Base-by-base conservation (phyloP, 1,284 basidiomycete genomes). In the Boletus semigastroideus region DNA sequence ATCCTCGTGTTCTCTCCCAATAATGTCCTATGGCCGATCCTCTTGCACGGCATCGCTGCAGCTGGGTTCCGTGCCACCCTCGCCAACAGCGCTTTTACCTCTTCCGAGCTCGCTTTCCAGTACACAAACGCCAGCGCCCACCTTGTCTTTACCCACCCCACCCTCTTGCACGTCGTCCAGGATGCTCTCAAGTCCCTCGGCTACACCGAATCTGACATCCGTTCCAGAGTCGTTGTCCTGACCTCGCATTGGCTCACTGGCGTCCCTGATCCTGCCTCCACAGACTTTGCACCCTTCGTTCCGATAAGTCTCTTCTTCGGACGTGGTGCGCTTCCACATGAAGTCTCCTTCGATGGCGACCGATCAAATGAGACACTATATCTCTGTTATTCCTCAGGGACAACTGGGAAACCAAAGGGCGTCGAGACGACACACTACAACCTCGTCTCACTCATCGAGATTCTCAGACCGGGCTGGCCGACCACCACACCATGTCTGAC, bases 401-500 rank as follows among this genome's bases (percentile, higher is more conserved):
- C 84, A 7, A 84, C 82, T 0, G 81, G 81, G 0, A 78, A 78
- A 46, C 79, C 79, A 13, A 84, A 86, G 52, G 78, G 77, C 41
- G 81, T 82, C 8, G 79, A 82, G 76, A 86, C 85, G 0, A 86
- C 82, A 1, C 86, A 90, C 66, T 74, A 76, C 53, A 90, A 90
- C 57, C 66, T 87, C 44, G 78, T 74, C 1, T 71, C 78, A 3
- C 70, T 82, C 31, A 58, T 82, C 8, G 72, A 74, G 34, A 79
- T 80, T 28, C 64, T 78, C 17, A 63, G 57, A 30, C 61, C 69
- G 5, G 62, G 66, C 1, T 82, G 82, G 64, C 74, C 75, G 6
- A 30, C 43, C 3, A 49, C 76, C 17, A 61, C 58, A 7, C 55
- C 69, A 1, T 71, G 68, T 16, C 42, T 66, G 17, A 50, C 64